Base-by-base conservation (phyloP, 345 rosid species). In the Murraya koenigii region DNA sequence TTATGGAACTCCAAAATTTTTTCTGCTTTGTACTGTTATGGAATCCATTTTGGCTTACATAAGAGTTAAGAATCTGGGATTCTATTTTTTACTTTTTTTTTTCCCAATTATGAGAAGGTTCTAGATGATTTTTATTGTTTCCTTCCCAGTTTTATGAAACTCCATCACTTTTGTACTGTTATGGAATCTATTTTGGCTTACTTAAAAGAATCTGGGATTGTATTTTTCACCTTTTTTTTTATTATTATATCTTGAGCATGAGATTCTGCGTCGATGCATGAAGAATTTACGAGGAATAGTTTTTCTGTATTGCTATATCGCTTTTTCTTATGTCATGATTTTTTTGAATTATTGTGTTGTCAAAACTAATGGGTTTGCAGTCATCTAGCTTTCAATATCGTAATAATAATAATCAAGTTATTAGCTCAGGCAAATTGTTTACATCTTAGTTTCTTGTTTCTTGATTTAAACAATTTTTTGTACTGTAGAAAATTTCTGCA, bases 71-170 rank as follows among this genome's bases (percentile, higher is more conserved):
- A 72, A 35, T 3, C 15, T 72, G 47, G 59, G 32, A 72, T 44
- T 58, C 35, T 35, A 20, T 4, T 33, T 54, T 71, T 35, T 64
- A 22, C 9, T 7, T 54, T 8, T 10, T 22, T 35, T 70, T 60
- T n/a, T n/a, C n/a, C n/a, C 28, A 33, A 22, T 22, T 54, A 5
- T 55, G 98, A 95, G 83, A 95, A 95, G 83, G 99, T 92, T 86
- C 99, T 98, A 7, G 97, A 98, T 90, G 75, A 85, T 33, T 59
- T 56, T 74, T 65, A 59, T 14, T 2, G 55, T n/a, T 66, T 54
- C 69, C 64, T 23, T 69, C 7, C 3, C 58, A 7, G 23, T 62
- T 44, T 81, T 75, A 17, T 66, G 33, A 56, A 47, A 44, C 67
- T 74, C 56, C 28, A 19, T 73, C 15, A 39, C 55, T 7, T 59